A percentile compares a stretch with the other conserved stretches of the same genome.
phyloP scores from a whole-genome alignment of 2,329 filamentous ascomycete species.

The Trichoderma brevicompactum region DNA sequence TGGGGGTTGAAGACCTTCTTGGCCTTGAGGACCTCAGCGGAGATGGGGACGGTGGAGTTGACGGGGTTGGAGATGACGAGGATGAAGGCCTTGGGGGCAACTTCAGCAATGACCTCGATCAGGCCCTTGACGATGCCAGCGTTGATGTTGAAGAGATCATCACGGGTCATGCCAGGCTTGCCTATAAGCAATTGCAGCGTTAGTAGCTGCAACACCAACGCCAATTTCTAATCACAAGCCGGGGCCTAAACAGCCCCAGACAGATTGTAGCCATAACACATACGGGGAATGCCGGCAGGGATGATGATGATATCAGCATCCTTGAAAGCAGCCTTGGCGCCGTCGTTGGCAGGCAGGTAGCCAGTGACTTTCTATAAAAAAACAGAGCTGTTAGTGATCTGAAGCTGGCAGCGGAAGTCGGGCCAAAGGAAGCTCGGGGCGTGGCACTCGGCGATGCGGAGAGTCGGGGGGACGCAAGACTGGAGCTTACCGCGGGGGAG shows the following conservation, averaged over 20 bases:
- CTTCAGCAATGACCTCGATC: conserved; percentile 84
- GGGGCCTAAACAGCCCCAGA: conserved; percentile 5
- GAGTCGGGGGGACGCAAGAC: neutral
- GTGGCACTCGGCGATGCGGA: conserved; percentile 26
- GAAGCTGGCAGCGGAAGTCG: conserved; percentile 6
- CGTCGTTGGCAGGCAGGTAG: conserved; percentile 84
- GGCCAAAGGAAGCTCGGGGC: conserved; percentile 5
- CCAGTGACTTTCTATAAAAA: conserved; percentile 74
- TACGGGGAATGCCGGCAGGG: conserved; percentile 96
- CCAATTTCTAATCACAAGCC: conserved; percentile 4
- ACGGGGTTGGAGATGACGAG: conserved; percentile 99
- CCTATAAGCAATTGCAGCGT: conserved; percentile 56
- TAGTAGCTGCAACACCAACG: conserved; percentile 28
- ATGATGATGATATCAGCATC: conserved; percentile 96
- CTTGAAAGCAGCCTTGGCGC: conserved; percentile 85
- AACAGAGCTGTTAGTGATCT: conserved; percentile 14
- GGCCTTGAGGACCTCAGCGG: conserved; percentile 93
- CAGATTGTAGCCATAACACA: conserved; percentile 39
- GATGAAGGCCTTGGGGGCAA: conserved; percentile 89
- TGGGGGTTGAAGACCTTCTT: conserved; percentile 93
- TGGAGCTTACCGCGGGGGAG: conserved; percentile 69
- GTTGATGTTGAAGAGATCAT: conserved; percentile 99
- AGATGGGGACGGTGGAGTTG: conserved; percentile 98
- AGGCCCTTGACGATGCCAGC: conserved; percentile 96
- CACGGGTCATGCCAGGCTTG: conserved; percentile 99